A percentile compares a stretch with the other conserved stretches of the same genome.
Conservation (phyloP, 2,329 filamentous ascomycete genomes). For the Neofusicoccum sp. region DNA sequence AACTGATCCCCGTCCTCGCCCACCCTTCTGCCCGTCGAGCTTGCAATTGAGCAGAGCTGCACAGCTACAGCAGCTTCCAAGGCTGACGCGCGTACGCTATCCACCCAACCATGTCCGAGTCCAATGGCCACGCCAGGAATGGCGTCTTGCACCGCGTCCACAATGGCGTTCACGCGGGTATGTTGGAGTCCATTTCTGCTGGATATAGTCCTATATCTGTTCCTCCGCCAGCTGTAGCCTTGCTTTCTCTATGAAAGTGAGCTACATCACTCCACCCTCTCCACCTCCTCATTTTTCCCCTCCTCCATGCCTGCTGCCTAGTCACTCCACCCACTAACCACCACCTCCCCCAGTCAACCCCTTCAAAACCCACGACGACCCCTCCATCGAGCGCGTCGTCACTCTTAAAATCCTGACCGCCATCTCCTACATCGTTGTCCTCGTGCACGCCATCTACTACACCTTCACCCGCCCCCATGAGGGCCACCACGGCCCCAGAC, state of each 20-base stretch:
- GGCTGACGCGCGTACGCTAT: not conserved
- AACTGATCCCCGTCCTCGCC: not conserved
- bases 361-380: slow-evolving; percentile 70
- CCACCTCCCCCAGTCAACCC: slow-evolving; percentile 64
- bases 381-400: slow-evolving; percentile 63
- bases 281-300: not conserved
- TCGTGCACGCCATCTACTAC: slow-evolving; percentile 76
- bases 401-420: slow-evolving; percentile 77
- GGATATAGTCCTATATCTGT: too few relatives aligned
- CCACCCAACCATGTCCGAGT: slow-evolving; percentile 18
- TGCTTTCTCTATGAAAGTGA: too few relatives aligned
- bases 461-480: slow-evolving; percentile 66
- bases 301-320: not conserved
- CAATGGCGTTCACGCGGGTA: slow-evolving; percentile 21
- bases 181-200: not conserved
- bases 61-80: not conserved
- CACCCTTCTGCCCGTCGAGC: not conserved
- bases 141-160: slow-evolving; percentile 16
- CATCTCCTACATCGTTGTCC: slow-evolving; percentile 72
- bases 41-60: not conserved
- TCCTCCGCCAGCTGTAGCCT: too few relatives aligned
- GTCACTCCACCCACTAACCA: not conserved
- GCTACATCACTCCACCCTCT: not conserved
- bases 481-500: slow-evolving; percentile 51
- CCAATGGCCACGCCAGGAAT: slow-evolving; percentile 17